Conservation (phyloP, 2,329 filamentous ascomycete genomes). For the Colletotrichum musae region DNA sequence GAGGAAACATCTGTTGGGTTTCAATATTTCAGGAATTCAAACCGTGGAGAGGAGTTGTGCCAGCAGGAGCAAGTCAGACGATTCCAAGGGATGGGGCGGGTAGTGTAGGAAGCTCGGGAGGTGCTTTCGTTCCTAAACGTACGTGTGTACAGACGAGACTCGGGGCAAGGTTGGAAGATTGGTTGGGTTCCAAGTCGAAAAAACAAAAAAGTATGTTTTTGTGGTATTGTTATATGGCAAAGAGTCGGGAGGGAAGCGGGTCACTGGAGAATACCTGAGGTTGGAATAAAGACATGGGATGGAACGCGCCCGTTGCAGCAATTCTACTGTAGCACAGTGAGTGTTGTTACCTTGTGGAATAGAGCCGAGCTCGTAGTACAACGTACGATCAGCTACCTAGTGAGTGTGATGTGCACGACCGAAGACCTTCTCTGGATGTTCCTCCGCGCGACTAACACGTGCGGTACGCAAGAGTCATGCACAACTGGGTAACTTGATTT, state of each 20-base stretch:
- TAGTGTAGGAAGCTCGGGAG: background rate
- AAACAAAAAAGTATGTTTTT: slow-evolving; percentile 18
- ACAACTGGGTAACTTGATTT: too few species aligned
- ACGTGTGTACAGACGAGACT: background rate
- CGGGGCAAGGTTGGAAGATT: background rate
- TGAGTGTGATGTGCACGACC: background rate
- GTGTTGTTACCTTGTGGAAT: slow-evolving; percentile 33
- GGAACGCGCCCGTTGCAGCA: background rate
- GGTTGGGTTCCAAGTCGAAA: background rate
- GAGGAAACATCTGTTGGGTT: slow-evolving; percentile 16
- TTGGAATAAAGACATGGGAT: background rate
- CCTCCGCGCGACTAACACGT: too few species aligned
- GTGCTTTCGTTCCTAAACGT: background rate
- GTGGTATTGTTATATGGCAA: background rate
- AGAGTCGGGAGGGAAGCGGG: background rate
- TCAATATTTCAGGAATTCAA: slow-evolving; percentile 14
- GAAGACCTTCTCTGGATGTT: background rate
- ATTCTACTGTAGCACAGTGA: slow-evolving; percentile 32
- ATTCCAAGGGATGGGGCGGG: background rate
- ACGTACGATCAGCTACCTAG: background rate
- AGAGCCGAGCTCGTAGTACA: slow-evolving; percentile 24
- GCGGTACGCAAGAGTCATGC: too few species aligned
- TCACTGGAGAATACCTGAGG: background rate
- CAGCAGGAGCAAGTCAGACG: background rate
- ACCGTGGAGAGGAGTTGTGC: slow-evolving; percentile 1